phyloP scores from a whole-genome alignment of 2,329 filamentous ascomycete species.

The Diaporthe citriasiana region DNA sequence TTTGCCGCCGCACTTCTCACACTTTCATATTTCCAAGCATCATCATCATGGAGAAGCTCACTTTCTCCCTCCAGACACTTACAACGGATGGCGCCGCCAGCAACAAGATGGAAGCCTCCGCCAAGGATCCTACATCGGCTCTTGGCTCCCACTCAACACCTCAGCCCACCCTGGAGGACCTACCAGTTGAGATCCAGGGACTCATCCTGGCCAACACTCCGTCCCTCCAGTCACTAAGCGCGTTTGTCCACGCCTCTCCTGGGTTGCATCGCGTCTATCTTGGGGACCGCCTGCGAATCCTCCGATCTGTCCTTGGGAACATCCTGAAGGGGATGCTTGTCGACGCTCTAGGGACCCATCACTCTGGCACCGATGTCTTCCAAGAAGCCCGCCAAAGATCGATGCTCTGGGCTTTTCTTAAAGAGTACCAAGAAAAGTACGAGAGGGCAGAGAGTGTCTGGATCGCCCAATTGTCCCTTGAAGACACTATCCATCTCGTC shows the following conservation, averaged over 20 bases:
- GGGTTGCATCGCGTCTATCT: slow-evolving; percentile 17
- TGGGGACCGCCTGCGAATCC: not conserved
- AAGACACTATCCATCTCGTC: slow-evolving; percentile 35
- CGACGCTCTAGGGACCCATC: not conserved
- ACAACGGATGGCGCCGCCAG: too few relatives aligned
- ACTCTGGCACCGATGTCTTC: not conserved
- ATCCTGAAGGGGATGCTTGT: not conserved
- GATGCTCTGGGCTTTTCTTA: slow-evolving; percentile 20
- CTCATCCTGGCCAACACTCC: slow-evolving; percentile 17
- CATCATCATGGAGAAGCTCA: not conserved
- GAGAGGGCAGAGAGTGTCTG: not conserved
- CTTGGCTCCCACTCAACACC: not conserved
- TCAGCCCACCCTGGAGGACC: slow-evolving; percentile 6
- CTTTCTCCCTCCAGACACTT: not conserved
- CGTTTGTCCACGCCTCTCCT: slow-evolving; percentile 24
- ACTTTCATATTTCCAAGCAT: too few relatives aligned
- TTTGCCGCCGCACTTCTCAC: too few relatives aligned
- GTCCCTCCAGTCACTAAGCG: slow-evolving; percentile 8
- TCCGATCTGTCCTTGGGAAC: not conserved
- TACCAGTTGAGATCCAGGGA: slow-evolving; percentile 20
- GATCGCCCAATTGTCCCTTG: slow-evolving; percentile 5
- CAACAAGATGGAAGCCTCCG: too few relatives aligned
- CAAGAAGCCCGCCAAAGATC: slow-evolving; percentile 1
- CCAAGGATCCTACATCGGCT: too few relatives aligned
- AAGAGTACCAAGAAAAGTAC: not conserved